Evolutionary conservation across 2,329 filamentous ascomycete genomes (phyloP), one percentile per base, ranked within the genome.

Genomic region (Clathrospora elynae): DNA sequence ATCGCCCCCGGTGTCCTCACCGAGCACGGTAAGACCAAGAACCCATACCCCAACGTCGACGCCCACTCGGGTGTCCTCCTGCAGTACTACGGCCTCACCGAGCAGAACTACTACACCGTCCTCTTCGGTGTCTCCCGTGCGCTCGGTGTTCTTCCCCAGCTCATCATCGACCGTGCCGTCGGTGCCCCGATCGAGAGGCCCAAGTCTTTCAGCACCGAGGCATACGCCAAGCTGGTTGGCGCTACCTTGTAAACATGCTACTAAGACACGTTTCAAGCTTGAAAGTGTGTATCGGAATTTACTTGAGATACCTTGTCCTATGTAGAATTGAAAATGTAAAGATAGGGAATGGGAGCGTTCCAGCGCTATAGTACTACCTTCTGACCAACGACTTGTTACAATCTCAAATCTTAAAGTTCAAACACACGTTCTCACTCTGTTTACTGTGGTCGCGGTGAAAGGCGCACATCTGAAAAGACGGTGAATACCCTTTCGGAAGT

Each of bases 21-120:
- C 60, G 90, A 99, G 86, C 93, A 99, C 81, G 93, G 93, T 80
- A 99, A 99, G 89, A 97, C 92, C 82, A 97, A 97, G 88, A 96
- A 97, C 88, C 92, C 92, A 61, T 97, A 83, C 84, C 93, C 93
- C 76, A 97, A 97, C 81, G 91, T 97, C 70, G 92, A 97, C 71
- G 91, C 92, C 70, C 93, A 97, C 87, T 96, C 91, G 20, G 93
- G 93, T 82, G 93, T 99, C 61, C 89, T 99, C 59, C 89, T 99
- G 64, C 93, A 99, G 82, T 93, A 99, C 87, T 99, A 99, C 79
- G 93, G 93, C 70, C 82, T 99, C 73, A 97, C 88, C 55, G 92
- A 99, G 83, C 88, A 93, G 77, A 97, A 86, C 87, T 99, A 95
- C 87, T 99, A 99, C 88, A 99, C 93, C 54, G 93, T 99, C 53